Percentiles rank a stretch among this genome's conserved stretches.
Evolutionary conservation across 1,139 yeast genomes (phyloP).

Genomic region (Taphrina populina): DNA sequence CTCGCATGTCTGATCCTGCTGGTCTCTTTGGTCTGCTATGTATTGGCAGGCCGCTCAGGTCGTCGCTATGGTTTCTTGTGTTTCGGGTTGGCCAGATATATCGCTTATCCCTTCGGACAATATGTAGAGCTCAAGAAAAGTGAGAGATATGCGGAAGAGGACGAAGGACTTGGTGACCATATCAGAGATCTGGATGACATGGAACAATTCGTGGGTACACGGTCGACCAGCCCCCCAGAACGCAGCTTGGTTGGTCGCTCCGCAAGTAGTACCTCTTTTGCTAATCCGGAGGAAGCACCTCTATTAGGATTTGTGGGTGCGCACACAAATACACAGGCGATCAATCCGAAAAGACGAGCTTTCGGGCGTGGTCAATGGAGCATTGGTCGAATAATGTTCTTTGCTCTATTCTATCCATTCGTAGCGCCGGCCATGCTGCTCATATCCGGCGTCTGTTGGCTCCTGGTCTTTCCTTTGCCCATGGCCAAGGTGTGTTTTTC

Average conservation of each 20-base stretch:
- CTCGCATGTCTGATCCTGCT: slow-evolving; percentile 44
- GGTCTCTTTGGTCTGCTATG: slow-evolving; percentile 51
- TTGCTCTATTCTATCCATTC: slow-evolving; percentile 64
- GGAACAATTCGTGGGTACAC: slow-evolving; percentile 14
- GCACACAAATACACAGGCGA: slow-evolving; percentile 22
- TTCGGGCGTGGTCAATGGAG: slow-evolving; percentile 96
- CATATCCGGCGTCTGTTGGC: slow-evolving; percentile 69
- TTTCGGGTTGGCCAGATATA: slow-evolving; percentile 64
- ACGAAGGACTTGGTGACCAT: slow-evolving; percentile 82
- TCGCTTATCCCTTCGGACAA: slow-evolving; percentile 85
- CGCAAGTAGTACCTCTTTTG: slow-evolving; percentile 7
- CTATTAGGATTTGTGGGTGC: slow-evolving; percentile 28
- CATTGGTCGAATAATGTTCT: slow-evolving; percentile 75
- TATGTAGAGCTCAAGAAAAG: slow-evolving; percentile 77
- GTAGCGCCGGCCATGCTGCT: slow-evolving; percentile 65
- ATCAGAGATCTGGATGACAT: slow-evolving; percentile 51
- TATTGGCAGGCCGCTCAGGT: slow-evolving; percentile 48
- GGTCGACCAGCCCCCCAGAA: neutral
- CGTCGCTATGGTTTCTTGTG: slow-evolving; percentile 61
- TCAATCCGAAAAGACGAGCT: slow-evolving; percentile 50
- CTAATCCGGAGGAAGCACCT: slow-evolving; percentile 11
- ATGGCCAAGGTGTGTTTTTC: slow-evolving; percentile 76
- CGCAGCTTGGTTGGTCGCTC: slow-evolving; percentile 2
- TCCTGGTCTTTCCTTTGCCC: slow-evolving; percentile 84
- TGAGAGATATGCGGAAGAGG: slow-evolving; percentile 79